Percentiles rank a stretch among this genome's conserved stretches.
These are phyloP conservation scores for Aspergillus calidoustus DNA, from an alignment of 2,329 filamentous ascomycete species.

Conservation along the genomic window DNA sequence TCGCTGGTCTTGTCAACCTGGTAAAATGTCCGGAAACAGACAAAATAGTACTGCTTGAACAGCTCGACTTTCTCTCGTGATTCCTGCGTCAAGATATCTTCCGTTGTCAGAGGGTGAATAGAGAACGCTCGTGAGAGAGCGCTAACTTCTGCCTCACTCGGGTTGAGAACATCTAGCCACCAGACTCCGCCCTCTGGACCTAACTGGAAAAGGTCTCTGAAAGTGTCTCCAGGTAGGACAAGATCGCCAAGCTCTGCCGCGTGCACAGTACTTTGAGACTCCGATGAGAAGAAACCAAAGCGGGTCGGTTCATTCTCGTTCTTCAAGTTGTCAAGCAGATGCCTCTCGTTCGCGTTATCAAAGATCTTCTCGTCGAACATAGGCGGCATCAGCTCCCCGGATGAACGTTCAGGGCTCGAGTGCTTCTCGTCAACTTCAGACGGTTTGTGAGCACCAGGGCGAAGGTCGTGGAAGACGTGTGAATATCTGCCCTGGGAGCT, in stretches of 20 bases:
- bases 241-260: conserved; percentile 86
- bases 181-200: conserved; percentile 81
- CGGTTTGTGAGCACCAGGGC: conserved; percentile 45
- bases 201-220: conserved; percentile 82
- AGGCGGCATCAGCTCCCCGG: conserved; percentile 29
- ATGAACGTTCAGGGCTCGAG: conserved; percentile 31
- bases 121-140: conserved; percentile 93
- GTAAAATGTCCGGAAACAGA: conserved; percentile 93
- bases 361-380: conserved; percentile 41
- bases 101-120: conserved; percentile 91
- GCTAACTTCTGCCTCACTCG: conserved; percentile 84
- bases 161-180: conserved; percentile 95
- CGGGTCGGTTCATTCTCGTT: conserved; percentile 70
- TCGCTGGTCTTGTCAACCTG: conserved; percentile 78
- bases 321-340: conserved; percentile 38
- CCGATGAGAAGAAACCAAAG: conserved; percentile 96
- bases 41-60: conserved; percentile 97
- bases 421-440: conserved; percentile 43
- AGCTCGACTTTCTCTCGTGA: conserved; percentile 97
- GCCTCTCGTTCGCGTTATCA: conserved; percentile 39
- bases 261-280: conserved; percentile 91
- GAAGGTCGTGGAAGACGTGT: conserved; percentile 66
- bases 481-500: conserved; percentile 57
- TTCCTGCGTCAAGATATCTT: conserved; percentile 95
- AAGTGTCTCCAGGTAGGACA: conserved; percentile 84